Evolutionary conservation across 2,329 filamentous ascomycete species (phyloP), one percentile per base, ranked within the genome.

Genomic region (Ploettnerulaceae sp.): DNA sequence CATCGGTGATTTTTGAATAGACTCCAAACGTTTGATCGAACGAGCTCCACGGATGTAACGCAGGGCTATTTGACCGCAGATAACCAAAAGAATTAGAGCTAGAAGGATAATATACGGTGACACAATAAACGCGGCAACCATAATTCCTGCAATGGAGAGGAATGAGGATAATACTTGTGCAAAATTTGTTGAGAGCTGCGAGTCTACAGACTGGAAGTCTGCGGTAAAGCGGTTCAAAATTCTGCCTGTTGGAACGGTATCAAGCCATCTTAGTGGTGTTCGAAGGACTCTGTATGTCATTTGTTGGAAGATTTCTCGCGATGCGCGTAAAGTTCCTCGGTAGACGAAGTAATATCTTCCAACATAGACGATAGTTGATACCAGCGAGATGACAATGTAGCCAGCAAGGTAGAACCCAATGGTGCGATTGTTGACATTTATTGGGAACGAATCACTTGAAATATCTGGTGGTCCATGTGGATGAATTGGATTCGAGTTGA

Each of bases 161-260:
- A 17, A 80, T 74, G 57, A 75, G 74, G 20, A 77, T 66, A 25
- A 38, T 20, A 79, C 73, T 55, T 81, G 79, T 5, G 72, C 74
- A 51, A 88, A 63, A 37, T 85, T 77, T 53, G 77, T 75, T 6
- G 81, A 77, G 38, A 89, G 69, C 26, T 77, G 73, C 5, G 76
- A 81, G 65, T 91, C 86, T 39, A 90, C 76, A 29, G 80, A 74
- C 56, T 82, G 79, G 64, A 91, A 89, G 64, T 91, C 86, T 2
- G 82, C 73, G 0, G 85, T 88, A 62, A 90, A 88, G 2, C 86
- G 76, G 66, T 91, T 91, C 14, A 90, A 70, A 31, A 90, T 78
- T 31, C 86, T 77, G 2, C 86, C 86, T 1, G 88, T 71, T 0
- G 87, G 87, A 0, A 89, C 82, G 0, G 86, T 90, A 60, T 91